Base-by-base conservation (phyloP, 345 rosid genomes). In the Gossypium stocksii region DNA sequence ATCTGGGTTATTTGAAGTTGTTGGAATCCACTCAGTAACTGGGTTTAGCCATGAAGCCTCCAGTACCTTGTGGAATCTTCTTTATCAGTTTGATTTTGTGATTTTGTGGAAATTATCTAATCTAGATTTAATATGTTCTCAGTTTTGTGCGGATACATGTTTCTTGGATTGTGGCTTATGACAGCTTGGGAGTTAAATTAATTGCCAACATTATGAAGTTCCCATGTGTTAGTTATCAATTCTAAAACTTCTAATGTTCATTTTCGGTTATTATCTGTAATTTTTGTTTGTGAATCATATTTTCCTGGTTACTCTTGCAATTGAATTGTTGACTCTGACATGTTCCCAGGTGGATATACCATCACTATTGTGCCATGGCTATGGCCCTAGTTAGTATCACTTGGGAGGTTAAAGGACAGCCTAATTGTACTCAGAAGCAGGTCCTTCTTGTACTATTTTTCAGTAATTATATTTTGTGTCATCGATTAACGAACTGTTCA, bases 301-400 rank as follows among this genome's bases (percentile, higher is more conserved):
- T 45, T 66, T 45, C 54, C 34, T 45, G 34, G 19, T 45, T 45
- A 66, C 7, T 45, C 71, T 45, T 66, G 54, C 71, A 13, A 66
- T 11, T 22, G 34, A 66, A 66, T 13, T 66, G 54, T 20, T 45
- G 19, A 45, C 27, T 45, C 3, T 66, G 54, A 43, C 82, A 79
- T 66, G 75, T 85, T 79, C 80, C 57, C 87, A 96, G 99, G 99
- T 93, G 97, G 99, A 85, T 96, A 77, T 89, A 90, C 81, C 99
- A 96, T 88, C 99, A 96, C 79, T 96, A 93, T 77, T 96, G 89
- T 80, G 98, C 99, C 57, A 84, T 96, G 97, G 64, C 83, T 19
- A 96, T 96, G 99, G 98, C 99, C 52, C 84, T 96, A 63, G 99
- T 93, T 75, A 96, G 99, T 84, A 97, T 96, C 84, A 91, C 99